Percentiles rank a stretch among this genome's conserved stretches.
These are phyloP conservation scores for Solanum clarkiae DNA, from an alignment of 257 asterid genomes.

Conservation along the genomic window DNA sequence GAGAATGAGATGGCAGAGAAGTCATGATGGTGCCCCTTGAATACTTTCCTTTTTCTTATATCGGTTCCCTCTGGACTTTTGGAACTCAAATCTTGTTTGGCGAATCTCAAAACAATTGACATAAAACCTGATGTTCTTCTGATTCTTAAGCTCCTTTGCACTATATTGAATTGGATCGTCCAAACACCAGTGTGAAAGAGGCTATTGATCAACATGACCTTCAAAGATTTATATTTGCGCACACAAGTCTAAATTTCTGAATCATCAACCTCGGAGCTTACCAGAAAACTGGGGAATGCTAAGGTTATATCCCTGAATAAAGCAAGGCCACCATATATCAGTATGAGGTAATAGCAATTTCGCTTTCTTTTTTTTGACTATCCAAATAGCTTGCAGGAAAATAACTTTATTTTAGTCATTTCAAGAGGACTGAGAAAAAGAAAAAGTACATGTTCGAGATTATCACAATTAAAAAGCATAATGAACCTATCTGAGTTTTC, in stretches of 20 bases:
- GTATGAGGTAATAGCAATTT: not conserved
- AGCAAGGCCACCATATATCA: not conserved
- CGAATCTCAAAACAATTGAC: not conserved
- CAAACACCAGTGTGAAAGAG: not conserved
- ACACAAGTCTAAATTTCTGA: slow-evolving; percentile 27
- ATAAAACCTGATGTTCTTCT: not conserved
- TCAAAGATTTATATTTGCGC: not conserved
- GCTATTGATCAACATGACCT: not conserved
- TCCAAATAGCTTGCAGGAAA: not conserved
- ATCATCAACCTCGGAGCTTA: slow-evolving; percentile 47
- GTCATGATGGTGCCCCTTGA: not conserved
- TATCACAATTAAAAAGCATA: not conserved
- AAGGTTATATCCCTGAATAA: slow-evolving; percentile 56
- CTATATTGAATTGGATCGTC: not conserved
- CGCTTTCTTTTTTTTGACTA: not conserved
- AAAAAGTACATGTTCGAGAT: not conserved
- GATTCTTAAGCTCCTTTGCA: not conserved
- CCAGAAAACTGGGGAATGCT: slow-evolving; percentile 74
- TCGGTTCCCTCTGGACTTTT: not conserved
- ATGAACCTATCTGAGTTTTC: not conserved
- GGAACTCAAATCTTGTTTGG: not conserved
- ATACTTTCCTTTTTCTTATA: not conserved
- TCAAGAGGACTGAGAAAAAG: not conserved
- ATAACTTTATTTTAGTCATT: not conserved
- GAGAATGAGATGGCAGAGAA: not conserved